Base-by-base conservation (phyloP, 2,329 filamentous ascomycete species). In the Neoscytalidium dimidiatum region DNA sequence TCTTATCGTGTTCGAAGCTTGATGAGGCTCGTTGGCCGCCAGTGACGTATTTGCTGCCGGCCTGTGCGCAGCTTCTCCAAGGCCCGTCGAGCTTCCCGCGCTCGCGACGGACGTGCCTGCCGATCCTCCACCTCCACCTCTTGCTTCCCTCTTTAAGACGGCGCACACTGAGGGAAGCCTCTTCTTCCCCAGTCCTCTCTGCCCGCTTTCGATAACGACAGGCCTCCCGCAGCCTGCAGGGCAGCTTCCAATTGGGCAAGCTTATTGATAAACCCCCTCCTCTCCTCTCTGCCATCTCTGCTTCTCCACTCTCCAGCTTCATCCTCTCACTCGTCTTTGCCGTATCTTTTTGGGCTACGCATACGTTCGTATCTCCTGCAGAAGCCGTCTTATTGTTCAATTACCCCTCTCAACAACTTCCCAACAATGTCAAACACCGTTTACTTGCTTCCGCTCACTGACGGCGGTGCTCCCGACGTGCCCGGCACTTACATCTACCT, bases 401-500 rank as follows among this genome's bases (percentile, higher is more conserved):
- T 46, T 33, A n/a, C 28, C 28, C 14, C n/a, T 21, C 41, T n/a
- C 35, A 49, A 53, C 33, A 26, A 53, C 26, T n/a, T 31, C 28
- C n/a, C 61, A 49, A 53, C 61, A 26, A 63, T 63, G 61, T 26
- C 48, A 14, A 44, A 17, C 46, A 60, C 63, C 33, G 88, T 97
- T 69, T 96, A 97, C 81, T 82, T 96, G 73, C 86, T 99, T 68
- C 92, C 92, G 69, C 86, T 99, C 79, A 95, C 92, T 76, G 94
- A 99, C 80, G 87, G 94, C 80, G 95, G 96, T 72, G 93, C 92
- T 70, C 95, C 96, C 38, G 89, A 96, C 77, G 88, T 99, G 56
- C 85, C 91, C 28, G 92, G 93, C 72, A 89, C 91, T 71, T 99
- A 97, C 82, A 91, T 98, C 73, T 97, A 97, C 78, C 84, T 99